Evolutionary conservation across 1,284 basidiomycete genomes (phyloP), one percentile per base, ranked within the genome.

Genomic region (Marasmius tenuissimus): DNA sequence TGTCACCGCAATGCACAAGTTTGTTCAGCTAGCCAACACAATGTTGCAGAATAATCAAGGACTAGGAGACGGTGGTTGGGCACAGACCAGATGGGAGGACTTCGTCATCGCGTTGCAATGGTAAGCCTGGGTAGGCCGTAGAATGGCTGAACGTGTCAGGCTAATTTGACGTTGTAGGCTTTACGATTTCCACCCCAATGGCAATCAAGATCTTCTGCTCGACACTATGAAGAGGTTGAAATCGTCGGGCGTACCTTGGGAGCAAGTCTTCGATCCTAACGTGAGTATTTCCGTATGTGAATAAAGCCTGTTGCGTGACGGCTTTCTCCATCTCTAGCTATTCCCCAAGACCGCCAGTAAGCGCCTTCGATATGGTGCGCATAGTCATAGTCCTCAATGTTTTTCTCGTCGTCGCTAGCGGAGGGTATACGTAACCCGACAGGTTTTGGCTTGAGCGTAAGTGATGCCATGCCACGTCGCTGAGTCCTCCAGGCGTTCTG

Each of bases 151-250:
- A 4, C 2, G 27, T 2, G 4, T 27, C 27, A 27, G 4, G 27
- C 27, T 27, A 4, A 27, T 27, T 27, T 27, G 9, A 42, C 35
- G 5, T 20, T 22, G 11, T 42, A 85, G 83, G 84, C 70, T 85
- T 37, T 82, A 85, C 63, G 83, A 85, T 61, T 76, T 78, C 66
- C 76, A 85, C 64, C 82, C 82, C 0, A 74, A 81, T 27, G 82
- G 81, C 1, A 73, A 84, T 12, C 80, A 85, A 66, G 79, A 72
- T 34, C 69, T 85, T 10, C 70, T 86, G 20, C 71, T 85, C 47
- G 82, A 85, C 63, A 86, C 83, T 2, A 86, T 85, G 84, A 68
- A 81, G 61, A 72, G 77, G 64, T 71, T 85, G 27, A 85, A 84
- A 68, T 78, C 69, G 63, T 79, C 78, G 16, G 83, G 84, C n/a